Conservation (phyloP, 208 protist genomes). For the Polymyxa betae region DNA sequence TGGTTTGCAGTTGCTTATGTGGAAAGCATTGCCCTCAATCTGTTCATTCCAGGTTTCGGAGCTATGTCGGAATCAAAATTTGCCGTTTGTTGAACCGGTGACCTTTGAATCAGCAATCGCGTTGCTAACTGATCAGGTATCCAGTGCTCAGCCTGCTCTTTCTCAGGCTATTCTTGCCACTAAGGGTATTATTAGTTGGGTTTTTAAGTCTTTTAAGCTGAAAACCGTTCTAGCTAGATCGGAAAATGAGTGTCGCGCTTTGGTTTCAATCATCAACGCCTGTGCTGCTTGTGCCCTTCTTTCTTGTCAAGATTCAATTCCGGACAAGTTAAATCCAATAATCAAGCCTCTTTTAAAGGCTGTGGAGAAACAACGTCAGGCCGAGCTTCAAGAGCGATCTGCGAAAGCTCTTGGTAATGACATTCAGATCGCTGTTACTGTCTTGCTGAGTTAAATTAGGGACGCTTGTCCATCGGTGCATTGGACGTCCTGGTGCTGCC, state of each 20-base stretch:
- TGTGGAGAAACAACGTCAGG: constrained; percentile 39
- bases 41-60: background rate
- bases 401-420: background rate
- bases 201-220: background rate
- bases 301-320: background rate
- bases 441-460: background rate
- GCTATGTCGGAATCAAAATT: background rate
- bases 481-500: background rate
- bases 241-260: background rate
- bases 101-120: background rate
- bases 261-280: constrained; percentile 17
- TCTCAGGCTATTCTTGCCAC: background rate
- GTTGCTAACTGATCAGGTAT: background rate
- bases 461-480: background rate
- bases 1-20: background rate
- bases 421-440: too few relatives aligned
- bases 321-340: constrained; percentile 21
- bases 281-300: background rate
- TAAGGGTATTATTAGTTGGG: background rate
- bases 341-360: constrained; percentile 1
- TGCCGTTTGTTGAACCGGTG: background rate
- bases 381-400: constrained; percentile 1
- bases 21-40: background rate
- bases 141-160: background rate
- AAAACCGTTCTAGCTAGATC: background rate